Base-by-base conservation (phyloP, 371 early-diverging fungal species). In the Catenaria anguillulae region DNA sequence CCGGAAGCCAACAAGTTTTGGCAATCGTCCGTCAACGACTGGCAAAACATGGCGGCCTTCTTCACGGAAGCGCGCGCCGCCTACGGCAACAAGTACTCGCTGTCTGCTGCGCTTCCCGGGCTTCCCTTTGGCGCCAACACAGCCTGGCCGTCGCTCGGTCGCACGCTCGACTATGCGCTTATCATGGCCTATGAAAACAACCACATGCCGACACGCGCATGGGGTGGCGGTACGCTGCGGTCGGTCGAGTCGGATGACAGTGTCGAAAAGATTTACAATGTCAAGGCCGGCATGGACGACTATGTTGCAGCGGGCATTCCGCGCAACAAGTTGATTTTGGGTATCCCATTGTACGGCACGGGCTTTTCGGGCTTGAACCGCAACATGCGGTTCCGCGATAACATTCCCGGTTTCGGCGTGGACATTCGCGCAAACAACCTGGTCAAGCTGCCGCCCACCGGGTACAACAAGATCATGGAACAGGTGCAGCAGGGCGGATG, bases 101-200 rank as follows among this genome's bases (percentile, higher is more conserved):
- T 58, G 34, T 24, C 58, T 12, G 36, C 31, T 1, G 58, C 58
- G 40, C 24, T 31, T 15, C 8, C 43, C 13, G 33, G 36, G 1
- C 29, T 24, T 15, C 8, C 15, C 24, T 40, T 42, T 58, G n/a
- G n/a, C n/a, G n/a, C n/a, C n/a, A 17, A n/a, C 21, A 10, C 26
- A 6, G 36, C 36, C 1, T 36, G 36, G 40, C 17, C 6, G 2
- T 8, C 26, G 17, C 6, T 58, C 31, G 58, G 26, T 3, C 12
- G 13, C 5, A 36, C 34, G 24, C 40, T 58, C 36, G 58, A 58
- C 31, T 58, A 58, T 23, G 6, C 15, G 1, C 43, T 58, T 15
- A 26, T 58, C 36, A 58, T 58, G 58, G 58, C 58, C 24, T 58
- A 58, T 21, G 58, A 58, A 31, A 33, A 24, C 43, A 34, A 58